A percentile compares a stretch with the other conserved stretches of the same genome.
Evolutionary conservation across 2,329 filamentous ascomycete genomes (phyloP).

Genomic region (Stagonosporopsis tanaceti): DNA sequence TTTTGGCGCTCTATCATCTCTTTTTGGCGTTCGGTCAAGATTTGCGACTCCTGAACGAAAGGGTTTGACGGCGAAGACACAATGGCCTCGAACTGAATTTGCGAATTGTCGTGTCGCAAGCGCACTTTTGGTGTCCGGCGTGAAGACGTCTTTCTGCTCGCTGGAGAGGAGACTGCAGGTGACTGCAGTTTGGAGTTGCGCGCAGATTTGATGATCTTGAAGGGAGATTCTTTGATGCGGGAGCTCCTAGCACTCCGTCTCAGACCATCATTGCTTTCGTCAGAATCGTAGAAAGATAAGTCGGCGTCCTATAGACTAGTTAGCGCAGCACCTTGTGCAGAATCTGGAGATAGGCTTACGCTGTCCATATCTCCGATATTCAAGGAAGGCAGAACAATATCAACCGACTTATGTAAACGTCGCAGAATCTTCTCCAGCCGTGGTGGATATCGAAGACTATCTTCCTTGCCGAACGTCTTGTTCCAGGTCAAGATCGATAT

Average conservation of each 20-base stretch:
- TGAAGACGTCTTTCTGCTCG: slow-evolving; percentile 31
- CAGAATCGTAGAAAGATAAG: slow-evolving; percentile 51
- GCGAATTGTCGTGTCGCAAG: slow-evolving; percentile 80
- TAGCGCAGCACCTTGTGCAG: slow-evolving; percentile 43
- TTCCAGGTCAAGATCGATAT: slow-evolving; percentile 73
- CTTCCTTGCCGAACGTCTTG: slow-evolving; percentile 67
- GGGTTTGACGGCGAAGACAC: slow-evolving; percentile 63
- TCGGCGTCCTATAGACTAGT: slow-evolving; percentile 26
- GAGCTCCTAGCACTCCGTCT: slow-evolving; percentile 30
- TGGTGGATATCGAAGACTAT: slow-evolving; percentile 69
- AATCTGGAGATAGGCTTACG: slow-evolving; percentile 43
- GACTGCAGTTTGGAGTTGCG: slow-evolving; percentile 38
- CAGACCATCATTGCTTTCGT: slow-evolving; percentile 30
- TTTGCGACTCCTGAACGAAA: slow-evolving; percentile 68
- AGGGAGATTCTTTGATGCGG: slow-evolving; percentile 38
- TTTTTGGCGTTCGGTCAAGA: slow-evolving; percentile 79
- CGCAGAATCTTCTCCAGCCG: slow-evolving; percentile 69
- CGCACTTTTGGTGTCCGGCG: slow-evolving; percentile 58
- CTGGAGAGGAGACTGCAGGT: slow-evolving; percentile 32
- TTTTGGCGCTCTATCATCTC: slow-evolving; percentile 79
- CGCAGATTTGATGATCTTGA: slow-evolving; percentile 34
- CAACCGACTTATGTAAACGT: slow-evolving; percentile 64
- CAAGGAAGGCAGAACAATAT: slow-evolving; percentile 60
- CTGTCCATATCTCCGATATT: slow-evolving; percentile 47
- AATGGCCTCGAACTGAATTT: slow-evolving; percentile 78